A percentile compares a stretch with the other conserved stretches of the same genome.
Evolutionary conservation across 2,329 filamentous ascomycete genomes (phyloP).

Genomic region (Cryphonectria carpinicola): DNA sequence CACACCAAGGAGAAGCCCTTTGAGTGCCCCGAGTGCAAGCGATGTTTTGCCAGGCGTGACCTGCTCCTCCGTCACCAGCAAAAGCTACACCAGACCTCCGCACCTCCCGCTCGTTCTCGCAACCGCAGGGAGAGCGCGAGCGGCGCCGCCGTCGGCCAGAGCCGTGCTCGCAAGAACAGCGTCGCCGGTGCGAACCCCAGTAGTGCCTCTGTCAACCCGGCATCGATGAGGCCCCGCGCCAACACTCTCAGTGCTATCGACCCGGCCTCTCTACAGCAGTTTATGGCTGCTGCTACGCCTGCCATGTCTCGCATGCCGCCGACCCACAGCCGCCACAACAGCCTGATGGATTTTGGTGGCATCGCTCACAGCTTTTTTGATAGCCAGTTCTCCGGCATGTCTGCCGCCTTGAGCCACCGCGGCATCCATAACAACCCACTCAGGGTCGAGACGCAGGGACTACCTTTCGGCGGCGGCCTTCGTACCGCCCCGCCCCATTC

Average conservation of each 20-base stretch:
- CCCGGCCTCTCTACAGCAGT: slow-evolving; percentile 65
- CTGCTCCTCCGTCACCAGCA: slow-evolving; percentile 93
- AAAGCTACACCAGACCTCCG: slow-evolving; percentile 93
- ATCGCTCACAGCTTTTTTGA: slow-evolving; percentile 59
- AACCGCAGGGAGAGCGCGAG: slow-evolving; percentile 90
- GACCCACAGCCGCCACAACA: slow-evolving; percentile 73
- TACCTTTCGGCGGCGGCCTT: slow-evolving; percentile 70
- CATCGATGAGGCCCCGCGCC: slow-evolving; percentile 80
- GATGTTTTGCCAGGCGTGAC: slow-evolving; percentile 94
- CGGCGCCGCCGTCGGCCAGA: slow-evolving; percentile 64
- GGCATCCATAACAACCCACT: slow-evolving; percentile 70
- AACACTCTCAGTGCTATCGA: slow-evolving; percentile 98
- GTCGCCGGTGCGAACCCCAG: slow-evolving; percentile 61
- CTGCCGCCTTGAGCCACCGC: slow-evolving; percentile 67
- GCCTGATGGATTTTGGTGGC: slow-evolving; percentile 67
- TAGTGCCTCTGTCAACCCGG: slow-evolving; percentile 51
- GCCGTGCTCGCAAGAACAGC: slow-evolving; percentile 89
- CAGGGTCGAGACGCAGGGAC: slow-evolving; percentile 78
- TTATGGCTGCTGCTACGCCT: slow-evolving; percentile 60
- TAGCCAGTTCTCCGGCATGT: slow-evolving; percentile 69
- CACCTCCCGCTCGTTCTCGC: slow-evolving; percentile 82
- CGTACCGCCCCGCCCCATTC: slow-evolving; percentile 75
- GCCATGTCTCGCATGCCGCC: slow-evolving; percentile 54
- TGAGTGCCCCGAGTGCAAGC: slow-evolving; percentile 89
- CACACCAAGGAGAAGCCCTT: slow-evolving; percentile 99